Conservation (phyloP, 345 rosid genomes). For the Odontarrhena argentea region DNA sequence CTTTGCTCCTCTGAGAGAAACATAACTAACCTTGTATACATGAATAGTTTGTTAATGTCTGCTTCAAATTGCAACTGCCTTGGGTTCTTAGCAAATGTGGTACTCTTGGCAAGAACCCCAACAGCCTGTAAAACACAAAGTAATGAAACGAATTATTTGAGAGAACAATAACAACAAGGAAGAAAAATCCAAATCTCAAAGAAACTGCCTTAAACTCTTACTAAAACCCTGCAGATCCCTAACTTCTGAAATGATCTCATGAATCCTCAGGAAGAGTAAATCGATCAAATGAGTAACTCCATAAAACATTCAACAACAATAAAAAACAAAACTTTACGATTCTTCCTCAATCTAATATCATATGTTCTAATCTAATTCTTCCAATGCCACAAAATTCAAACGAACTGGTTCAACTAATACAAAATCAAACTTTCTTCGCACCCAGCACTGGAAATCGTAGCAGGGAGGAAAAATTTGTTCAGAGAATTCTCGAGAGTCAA, state of each 20-base stretch:
- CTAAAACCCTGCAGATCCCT: conserved; percentile 23
- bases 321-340: background rate
- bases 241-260: background rate
- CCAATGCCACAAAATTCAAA: conserved; percentile 12
- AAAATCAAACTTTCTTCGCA: conserved; percentile 17
- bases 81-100: conserved; percentile 72
- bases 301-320: background rate
- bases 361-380: conserved; percentile 8
- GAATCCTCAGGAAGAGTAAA: background rate
- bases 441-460: conserved; percentile 4
- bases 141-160: conserved; percentile 24
- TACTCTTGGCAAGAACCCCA: conserved; percentile 68
- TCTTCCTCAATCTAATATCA: conserved; percentile 19
- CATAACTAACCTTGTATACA: conserved; percentile 69
- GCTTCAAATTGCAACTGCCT: conserved; percentile 85
- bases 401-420: background rate
- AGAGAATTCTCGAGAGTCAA: conserved; percentile 16
- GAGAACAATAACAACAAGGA: background rate
- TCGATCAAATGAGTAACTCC: conserved; percentile 5
- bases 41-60: conserved; percentile 76
- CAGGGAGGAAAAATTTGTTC: conserved; percentile 5
- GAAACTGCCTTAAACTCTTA: background rate
- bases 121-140: conserved; percentile 56
- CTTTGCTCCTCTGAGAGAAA: background rate
- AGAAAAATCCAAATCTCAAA: conserved; percentile 14